These are phyloP conservation scores for Leptomonas seymouri DNA, from an alignment of 208 protist species.

Conservation along the genomic window DNA sequence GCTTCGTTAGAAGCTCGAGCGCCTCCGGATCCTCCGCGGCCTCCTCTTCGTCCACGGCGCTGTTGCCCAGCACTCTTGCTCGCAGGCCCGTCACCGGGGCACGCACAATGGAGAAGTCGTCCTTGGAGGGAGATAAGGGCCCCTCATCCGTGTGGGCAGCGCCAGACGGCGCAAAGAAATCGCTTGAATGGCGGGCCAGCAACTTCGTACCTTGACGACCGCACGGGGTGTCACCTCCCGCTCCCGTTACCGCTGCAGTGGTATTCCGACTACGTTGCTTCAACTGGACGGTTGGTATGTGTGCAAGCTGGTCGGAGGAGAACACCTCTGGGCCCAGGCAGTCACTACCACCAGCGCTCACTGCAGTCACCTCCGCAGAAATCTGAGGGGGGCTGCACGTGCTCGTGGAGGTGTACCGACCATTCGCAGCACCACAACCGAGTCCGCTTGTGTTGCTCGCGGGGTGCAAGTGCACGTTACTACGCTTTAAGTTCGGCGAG, in stretches of 20 bases:
- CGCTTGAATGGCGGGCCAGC: constrained; percentile 3
- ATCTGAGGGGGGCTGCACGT: constrained; percentile 14
- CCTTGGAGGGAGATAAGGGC: not conserved
- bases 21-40: constrained; percentile 32
- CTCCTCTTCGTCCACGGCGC: constrained; percentile 30
- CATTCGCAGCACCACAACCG: constrained; percentile 1
- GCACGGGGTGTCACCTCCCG: not conserved
- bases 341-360: not conserved
- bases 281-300: not conserved
- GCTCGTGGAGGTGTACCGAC: constrained; percentile 20
- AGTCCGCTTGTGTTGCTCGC: not conserved
- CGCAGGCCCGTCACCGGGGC: constrained; percentile 29
- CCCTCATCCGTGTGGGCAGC: not conserved
- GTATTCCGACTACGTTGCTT: not conserved
- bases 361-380: constrained; percentile 6
- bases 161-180: not conserved
- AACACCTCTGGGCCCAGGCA: constrained; percentile 12
- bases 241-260: not conserved
- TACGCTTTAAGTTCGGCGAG: constrained; percentile 28
- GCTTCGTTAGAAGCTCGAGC: constrained; percentile 12
- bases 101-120: constrained; percentile 29
- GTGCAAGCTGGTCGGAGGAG: constrained; percentile 22
- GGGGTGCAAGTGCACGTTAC: constrained; percentile 4
- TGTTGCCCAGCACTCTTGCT: constrained; percentile 31
- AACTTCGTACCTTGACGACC: not conserved